Base-by-base conservation (phyloP, 1,284 basidiomycete species). In the Somion occarium region DNA sequence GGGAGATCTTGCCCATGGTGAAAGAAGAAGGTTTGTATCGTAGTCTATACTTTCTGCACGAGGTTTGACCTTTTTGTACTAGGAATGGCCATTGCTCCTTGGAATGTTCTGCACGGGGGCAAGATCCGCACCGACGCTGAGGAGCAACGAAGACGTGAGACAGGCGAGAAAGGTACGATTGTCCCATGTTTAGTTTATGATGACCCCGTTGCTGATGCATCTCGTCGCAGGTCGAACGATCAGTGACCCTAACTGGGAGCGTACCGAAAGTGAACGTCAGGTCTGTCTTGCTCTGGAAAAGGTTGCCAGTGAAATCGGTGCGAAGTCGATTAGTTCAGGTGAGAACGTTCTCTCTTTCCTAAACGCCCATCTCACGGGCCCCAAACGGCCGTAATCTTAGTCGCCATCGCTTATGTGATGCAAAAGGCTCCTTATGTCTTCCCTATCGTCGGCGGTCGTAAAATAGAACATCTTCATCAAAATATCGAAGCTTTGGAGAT, bases 1-100 rank as follows among this genome's bases (percentile, higher is more conserved):
- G 76, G 2, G 79, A 82, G n/a, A 75, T 83, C 53, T 69, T 83
- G 44, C 79, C 79, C 3, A 80, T 82, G 79, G 44, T 23, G 5
- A 41, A 41, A 18, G 5, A 4, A 19, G 44, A 51, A 39, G 45
- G 50, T 38, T 39, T 37, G 12, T 38, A 12, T 13, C 26, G n/a
- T 30, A 9, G 11, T 42, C 19, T 18, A 18, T 26, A 34, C 7
- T 7, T 34, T 15, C 7, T 15, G 30, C 30, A 15, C 7, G 15
- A 34, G 30, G 23, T 18, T 9, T 23, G 11, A 22, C 18, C 18
- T 45, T 23, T 22, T 18, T 26, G 15, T 44, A 15, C 4, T 30
- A 69, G 76, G 73, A 0, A 61, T 76, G 57, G 74, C 74, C 0
- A 62, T 81, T 0, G 70, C 72, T 0, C 75, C 76, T 0, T 82